phyloP scores from a whole-genome alignment of 2,329 filamentous ascomycete species.

The Diaporthe capsici region DNA sequence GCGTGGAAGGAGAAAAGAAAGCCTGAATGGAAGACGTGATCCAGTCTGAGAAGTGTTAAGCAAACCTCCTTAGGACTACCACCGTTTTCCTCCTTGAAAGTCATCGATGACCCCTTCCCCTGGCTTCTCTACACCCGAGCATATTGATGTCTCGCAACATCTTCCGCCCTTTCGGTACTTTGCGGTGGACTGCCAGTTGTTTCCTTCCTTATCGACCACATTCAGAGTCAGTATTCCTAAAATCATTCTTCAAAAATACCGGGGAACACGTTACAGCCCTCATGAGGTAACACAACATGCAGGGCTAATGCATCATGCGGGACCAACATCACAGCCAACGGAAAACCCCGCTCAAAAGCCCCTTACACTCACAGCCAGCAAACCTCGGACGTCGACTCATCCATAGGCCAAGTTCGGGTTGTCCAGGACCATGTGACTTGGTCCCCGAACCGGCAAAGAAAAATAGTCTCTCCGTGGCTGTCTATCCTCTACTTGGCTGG shows the following conservation, averaged over 20 bases:
- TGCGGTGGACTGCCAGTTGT: neutral
- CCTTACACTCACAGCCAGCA: neutral
- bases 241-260: too few relatives aligned
- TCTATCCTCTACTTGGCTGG: neutral
- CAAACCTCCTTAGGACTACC: neutral
- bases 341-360: neutral
- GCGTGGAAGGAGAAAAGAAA: constrained; percentile 48
- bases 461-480: neutral
- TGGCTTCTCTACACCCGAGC: neutral
- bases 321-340: neutral
- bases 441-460: neutral
- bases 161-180: neutral
- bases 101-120: neutral
- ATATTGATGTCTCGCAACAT: neutral
- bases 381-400: neutral
- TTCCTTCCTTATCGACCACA: neutral
- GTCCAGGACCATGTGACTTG: neutral
- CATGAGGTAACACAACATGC: neutral
- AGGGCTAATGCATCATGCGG: neutral
- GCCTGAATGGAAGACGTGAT: constrained; percentile 46
- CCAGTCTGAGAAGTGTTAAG: neutral
- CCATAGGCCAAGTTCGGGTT: neutral
- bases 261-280: too few relatives aligned
- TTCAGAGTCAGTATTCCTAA: neutral
- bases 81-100: neutral